Conservation (phyloP, 2,329 filamentous ascomycete species). For the Epichloe elymi region DNA sequence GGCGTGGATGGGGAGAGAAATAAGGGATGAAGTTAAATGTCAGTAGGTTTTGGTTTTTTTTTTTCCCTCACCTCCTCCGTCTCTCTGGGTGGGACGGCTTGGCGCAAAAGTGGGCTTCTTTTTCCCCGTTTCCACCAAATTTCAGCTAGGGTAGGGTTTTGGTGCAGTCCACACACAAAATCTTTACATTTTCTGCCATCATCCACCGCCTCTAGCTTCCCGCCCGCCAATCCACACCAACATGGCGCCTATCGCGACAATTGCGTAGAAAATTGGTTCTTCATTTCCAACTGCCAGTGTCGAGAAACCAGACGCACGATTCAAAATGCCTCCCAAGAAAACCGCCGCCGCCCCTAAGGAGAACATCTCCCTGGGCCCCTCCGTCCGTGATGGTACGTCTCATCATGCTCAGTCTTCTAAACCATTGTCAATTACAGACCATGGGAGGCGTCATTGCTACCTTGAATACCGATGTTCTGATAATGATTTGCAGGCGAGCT, state of each 20-base stretch:
- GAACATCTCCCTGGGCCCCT: slow-evolving; percentile 97
- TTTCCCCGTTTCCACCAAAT: background rate
- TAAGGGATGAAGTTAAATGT: background rate
- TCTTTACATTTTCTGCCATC: slow-evolving; percentile 21
- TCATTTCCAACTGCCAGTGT: slow-evolving; percentile 23
- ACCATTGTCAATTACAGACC: background rate
- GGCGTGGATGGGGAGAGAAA: slow-evolving; percentile 15
- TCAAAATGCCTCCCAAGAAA: slow-evolving; percentile 92
- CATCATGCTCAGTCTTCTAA: background rate
- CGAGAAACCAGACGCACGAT: slow-evolving; percentile 21
- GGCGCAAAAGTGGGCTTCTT: background rate
- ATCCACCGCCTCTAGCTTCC: slow-evolving; percentile 19
- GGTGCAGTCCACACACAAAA: slow-evolving; percentile 13
- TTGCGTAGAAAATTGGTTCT: slow-evolving; percentile 11
- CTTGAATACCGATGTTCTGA: slow-evolving; percentile 6
- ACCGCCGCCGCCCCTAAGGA: slow-evolving; percentile 71
- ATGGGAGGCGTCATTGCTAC: background rate
- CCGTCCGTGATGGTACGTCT: slow-evolving; percentile 79
- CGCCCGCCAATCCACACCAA: slow-evolving; percentile 14
- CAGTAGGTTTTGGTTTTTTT: background rate
- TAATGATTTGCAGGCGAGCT: slow-evolving; percentile 57
- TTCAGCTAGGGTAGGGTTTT: slow-evolving; percentile 22
- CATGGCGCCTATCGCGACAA: slow-evolving; percentile 14
- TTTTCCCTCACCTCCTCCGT: slow-evolving; percentile 3
- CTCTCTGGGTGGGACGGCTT: background rate